Conservation (phyloP, 495 filamentous ascomycete genomes). For the Beverwykella pulmonaria region DNA sequence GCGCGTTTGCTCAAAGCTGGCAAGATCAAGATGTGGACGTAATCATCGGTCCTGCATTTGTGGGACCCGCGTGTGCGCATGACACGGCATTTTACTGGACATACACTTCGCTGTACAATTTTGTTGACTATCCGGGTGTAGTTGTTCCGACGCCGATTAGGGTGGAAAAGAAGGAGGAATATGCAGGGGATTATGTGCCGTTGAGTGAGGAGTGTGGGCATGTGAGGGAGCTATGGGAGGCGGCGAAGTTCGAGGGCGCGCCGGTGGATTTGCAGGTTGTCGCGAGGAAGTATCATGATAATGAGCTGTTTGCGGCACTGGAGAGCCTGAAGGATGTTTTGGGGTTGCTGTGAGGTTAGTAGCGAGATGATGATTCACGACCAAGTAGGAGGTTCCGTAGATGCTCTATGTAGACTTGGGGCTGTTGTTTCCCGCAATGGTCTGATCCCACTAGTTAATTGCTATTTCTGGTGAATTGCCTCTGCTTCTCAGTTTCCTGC, state of each 20-base stretch:
- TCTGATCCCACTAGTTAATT: too few species aligned
- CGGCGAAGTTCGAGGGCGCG: constrained; percentile 55
- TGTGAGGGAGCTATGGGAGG: constrained; percentile 40
- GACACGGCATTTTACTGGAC: constrained; percentile 1
- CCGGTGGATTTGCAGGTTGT: constrained; percentile 56
- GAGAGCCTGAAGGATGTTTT: neutral
- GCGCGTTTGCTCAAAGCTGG: neutral
- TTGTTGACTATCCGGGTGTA: neutral
- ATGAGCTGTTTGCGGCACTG: constrained; percentile 43
- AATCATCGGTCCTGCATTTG: neutral
- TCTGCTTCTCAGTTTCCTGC: too few species aligned
- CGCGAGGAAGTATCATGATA: constrained; percentile 54
- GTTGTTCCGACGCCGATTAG: neutral
- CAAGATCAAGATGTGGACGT: neutral
- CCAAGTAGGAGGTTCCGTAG: too few species aligned
- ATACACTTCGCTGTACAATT: neutral
- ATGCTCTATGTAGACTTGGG: too few species aligned
- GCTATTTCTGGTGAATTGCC: too few species aligned
- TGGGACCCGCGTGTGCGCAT: neutral
- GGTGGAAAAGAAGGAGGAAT: neutral
- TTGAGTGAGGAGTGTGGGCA: constrained; percentile 3
- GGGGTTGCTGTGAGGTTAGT: neutral
- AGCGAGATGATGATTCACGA: too few species aligned
- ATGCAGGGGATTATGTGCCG: constrained; percentile 1
- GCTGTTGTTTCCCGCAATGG: too few species aligned